Evolutionary conservation across 805 yeast species (phyloP).

Genomic region (Isabelozyma heimii): DNA sequence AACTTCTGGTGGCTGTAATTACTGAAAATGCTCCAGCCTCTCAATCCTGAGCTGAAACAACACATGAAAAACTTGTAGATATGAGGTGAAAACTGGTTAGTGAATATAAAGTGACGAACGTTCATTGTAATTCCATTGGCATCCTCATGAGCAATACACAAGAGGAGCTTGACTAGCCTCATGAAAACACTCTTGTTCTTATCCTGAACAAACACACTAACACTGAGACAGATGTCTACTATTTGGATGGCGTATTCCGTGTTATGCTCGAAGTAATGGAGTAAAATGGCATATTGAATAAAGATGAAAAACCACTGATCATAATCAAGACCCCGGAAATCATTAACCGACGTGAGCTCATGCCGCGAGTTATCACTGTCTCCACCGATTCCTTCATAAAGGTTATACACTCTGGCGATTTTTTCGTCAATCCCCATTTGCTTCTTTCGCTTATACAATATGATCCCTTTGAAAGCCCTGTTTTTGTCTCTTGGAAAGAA

Average conservation of each 20-base stretch:
- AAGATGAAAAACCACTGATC: slow-evolving; percentile 84
- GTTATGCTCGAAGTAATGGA: slow-evolving; percentile 66
- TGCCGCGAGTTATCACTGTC: slow-evolving; percentile 25
- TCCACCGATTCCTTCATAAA: slow-evolving; percentile 55
- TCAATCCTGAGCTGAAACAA: slow-evolving; percentile 60
- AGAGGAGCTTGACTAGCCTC: slow-evolving; percentile 64
- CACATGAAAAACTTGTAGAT: slow-evolving; percentile 65
- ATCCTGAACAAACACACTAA: slow-evolving; percentile 74
- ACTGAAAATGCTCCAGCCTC: slow-evolving; percentile 59
- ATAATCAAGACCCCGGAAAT: slow-evolving; percentile 72
- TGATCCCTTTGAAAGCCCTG: slow-evolving; percentile 64
- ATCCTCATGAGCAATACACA: slow-evolving; percentile 49
- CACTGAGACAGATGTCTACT: slow-evolving; percentile 69
- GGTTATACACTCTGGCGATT: slow-evolving; percentile 61
- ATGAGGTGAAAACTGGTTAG: slow-evolving; percentile 73
- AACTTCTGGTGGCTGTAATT: slow-evolving; percentile 87
- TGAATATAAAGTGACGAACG: slow-evolving; percentile 61
- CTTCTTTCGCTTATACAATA: slow-evolving; percentile 58
- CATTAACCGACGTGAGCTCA: slow-evolving; percentile 43
- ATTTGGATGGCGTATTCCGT: slow-evolving; percentile 48
- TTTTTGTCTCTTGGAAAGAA: slow-evolving; percentile 79
- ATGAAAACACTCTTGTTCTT: slow-evolving; percentile 57
- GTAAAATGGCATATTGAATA: slow-evolving; percentile 70
- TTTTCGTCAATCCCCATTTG: slow-evolving; percentile 70
- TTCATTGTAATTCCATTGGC: slow-evolving; percentile 49